A percentile compares a stretch with the other conserved stretches of the same genome.
phyloP scores from a whole-genome alignment of 225 moss, liverwort and hornwort species.

The Anthoceros angustus region DNA sequence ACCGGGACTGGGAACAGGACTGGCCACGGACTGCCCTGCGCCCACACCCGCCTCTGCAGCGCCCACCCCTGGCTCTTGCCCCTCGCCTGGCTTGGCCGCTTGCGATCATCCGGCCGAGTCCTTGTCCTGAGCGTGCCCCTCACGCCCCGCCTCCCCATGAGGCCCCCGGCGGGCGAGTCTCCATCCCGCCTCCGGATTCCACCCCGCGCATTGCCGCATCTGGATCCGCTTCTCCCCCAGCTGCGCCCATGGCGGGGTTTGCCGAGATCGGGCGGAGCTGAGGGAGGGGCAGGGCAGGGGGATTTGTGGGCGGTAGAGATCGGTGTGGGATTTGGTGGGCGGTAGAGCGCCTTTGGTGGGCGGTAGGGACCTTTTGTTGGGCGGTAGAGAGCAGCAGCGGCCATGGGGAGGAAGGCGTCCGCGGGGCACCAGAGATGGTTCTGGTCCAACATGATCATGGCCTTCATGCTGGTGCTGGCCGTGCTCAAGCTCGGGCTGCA shows the following conservation, averaged over 20 bases:
- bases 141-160: background rate
- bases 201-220: background rate
- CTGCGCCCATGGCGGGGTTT: background rate
- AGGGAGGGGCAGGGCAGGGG: background rate
- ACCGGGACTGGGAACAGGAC: background rate
- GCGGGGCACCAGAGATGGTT: background rate
- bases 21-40: background rate
- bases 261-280: background rate
- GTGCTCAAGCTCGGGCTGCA: background rate
- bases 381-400: background rate
- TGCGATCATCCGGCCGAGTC: background rate
- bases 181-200: background rate
- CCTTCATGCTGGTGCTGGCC: background rate
- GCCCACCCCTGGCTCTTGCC: background rate
- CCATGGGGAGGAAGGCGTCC: background rate
- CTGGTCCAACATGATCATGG: slow-evolving; percentile 3
- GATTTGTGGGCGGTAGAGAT: too few relatives aligned
- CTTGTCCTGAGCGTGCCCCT: background rate
- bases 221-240: background rate
- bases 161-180: background rate
- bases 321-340: too few relatives aligned
- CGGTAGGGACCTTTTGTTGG: too few relatives aligned
- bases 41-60: background rate
- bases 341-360: too few relatives aligned
- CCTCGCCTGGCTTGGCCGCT: background rate